These are phyloP conservation scores for Nicotiana obtusifolia DNA, from an alignment of 257 asterid species.

Conservation along the genomic window DNA sequence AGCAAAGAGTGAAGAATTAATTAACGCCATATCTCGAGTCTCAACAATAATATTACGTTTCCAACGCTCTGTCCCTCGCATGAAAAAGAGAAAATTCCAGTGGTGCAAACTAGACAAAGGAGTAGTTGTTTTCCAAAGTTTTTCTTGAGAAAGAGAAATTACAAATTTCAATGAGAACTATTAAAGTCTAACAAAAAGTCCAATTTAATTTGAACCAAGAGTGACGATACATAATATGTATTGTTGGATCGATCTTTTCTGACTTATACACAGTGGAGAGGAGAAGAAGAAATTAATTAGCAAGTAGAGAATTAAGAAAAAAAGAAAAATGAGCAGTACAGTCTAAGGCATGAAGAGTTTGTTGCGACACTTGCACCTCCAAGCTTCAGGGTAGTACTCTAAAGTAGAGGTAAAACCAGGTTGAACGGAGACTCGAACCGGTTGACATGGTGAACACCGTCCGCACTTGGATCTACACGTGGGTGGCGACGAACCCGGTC, in stretches of 20 bases:
- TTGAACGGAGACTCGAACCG: constrained; percentile 2
- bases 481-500: constrained; percentile 13
- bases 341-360: constrained; percentile 27
- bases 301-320: too few relatives aligned
- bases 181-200: not conserved
- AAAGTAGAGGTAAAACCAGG: not conserved
- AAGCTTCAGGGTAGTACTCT: constrained; percentile 33
- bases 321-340: not conserved
- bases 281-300: not conserved
- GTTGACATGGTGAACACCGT: not conserved
- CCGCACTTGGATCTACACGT: constrained; percentile 12
- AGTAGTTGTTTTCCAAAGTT: not conserved
- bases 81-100: not conserved
- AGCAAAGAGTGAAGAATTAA: too few relatives aligned
- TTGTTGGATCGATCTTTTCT: not conserved
- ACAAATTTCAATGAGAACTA: not conserved
- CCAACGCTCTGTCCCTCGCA: not conserved
- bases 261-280: not conserved
- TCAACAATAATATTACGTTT: not conserved
- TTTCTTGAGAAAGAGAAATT: not conserved
- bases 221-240: not conserved
- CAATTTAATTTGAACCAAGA: not conserved
- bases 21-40: not conserved
- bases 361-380: constrained; percentile 35
- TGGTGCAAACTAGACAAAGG: not conserved